Evolutionary conservation across 1,284 basidiomycete genomes (phyloP), one percentile per base, ranked within the genome.

Genomic region (Trichosporon sp.): DNA sequence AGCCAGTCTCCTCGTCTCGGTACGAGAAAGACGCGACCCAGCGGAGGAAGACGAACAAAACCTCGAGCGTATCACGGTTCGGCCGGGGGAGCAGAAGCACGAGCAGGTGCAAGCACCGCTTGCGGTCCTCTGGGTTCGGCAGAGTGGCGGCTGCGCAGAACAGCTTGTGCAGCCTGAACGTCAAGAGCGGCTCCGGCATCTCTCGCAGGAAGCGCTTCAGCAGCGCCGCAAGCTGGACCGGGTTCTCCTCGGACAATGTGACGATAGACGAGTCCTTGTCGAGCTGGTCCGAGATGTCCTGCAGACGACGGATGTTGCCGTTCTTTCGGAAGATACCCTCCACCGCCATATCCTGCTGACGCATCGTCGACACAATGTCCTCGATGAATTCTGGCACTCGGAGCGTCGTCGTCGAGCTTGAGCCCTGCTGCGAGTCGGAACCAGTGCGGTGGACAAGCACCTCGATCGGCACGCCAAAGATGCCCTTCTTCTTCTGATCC

Each of bases 21-120:
- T 99, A 95, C 54, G 95, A 94, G 79, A 99, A 99, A 4, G 93
- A 95, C 5, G 95, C 95, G 2, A 99, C 95, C 96, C 96, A 99
- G 80, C 96, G 95, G 71, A 99, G 84, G 83, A 99, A 99, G 19
- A 97, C 94, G 75, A 97, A 98, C 52, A 99, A 83, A 56, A 97
- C 93, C 81, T 99, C 95, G 86, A 97, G 88, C 27, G 95, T 97
- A 79, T 99, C 96, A 67, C 96, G 88, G 77, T 99, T 93, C 62
- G 87, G 86, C 80, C 92, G 94, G 14, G 95, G 96, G 71, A 99
- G 83, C 3, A 99, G 83, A 63, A 95, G 84, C 56, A 89, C 89
- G 16, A 96, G 84, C 72, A 96, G 85, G 79, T 97, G 95, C 58
- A 99, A 83, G 73, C 90, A 86, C 58, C 91, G 87, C 70, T 85